These are phyloP conservation scores for Nakazawaea peltata DNA, from an alignment of 805 yeast genomes.

Conservation along the genomic window DNA sequence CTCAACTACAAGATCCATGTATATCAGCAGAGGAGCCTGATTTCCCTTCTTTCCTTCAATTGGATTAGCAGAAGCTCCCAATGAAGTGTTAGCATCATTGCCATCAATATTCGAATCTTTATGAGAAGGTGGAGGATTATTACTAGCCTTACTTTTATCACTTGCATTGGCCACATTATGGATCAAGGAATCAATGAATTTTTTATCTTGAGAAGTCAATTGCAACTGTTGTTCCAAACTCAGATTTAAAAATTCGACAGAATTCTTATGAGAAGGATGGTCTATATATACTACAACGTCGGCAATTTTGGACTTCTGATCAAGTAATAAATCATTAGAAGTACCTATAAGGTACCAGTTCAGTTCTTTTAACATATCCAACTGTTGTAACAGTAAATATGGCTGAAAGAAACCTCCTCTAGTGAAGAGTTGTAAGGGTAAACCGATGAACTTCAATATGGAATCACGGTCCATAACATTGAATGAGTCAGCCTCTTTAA, in stretches of 20 bases:
- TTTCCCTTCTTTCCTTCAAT: neutral
- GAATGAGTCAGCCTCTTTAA: slow-evolving; percentile 56
- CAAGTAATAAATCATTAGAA: slow-evolving; percentile 73
- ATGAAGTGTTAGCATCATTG: no score
- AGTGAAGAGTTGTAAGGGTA: slow-evolving; percentile 82
- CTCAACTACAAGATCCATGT: slow-evolving; percentile 31
- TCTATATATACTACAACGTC: slow-evolving; percentile 74
- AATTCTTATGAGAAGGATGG: slow-evolving; percentile 17
- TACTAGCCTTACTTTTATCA: neutral
- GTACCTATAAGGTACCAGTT: slow-evolving; percentile 75
- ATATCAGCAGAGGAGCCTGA: slow-evolving; percentile 22
- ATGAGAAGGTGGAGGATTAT: no score
- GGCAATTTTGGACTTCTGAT: slow-evolving; percentile 50
- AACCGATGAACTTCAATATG: slow-evolving; percentile 70
- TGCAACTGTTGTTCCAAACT: slow-evolving; percentile 35
- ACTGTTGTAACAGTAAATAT: slow-evolving; percentile 88
- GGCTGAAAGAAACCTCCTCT: slow-evolving; percentile 87
- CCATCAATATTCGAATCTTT: no score
- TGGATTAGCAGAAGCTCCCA: neutral
- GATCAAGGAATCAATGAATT: slow-evolving; percentile 58
- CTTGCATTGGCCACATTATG: slow-evolving; percentile 37
- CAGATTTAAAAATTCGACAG: slow-evolving; percentile 38
- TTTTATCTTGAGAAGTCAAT: slow-evolving; percentile 56
- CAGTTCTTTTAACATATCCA: slow-evolving; percentile 56
- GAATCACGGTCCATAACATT: slow-evolving; percentile 75